Evolutionary conservation across 2,329 filamentous ascomycete species (phyloP).

Genomic region (Penicillium thymicola): DNA sequence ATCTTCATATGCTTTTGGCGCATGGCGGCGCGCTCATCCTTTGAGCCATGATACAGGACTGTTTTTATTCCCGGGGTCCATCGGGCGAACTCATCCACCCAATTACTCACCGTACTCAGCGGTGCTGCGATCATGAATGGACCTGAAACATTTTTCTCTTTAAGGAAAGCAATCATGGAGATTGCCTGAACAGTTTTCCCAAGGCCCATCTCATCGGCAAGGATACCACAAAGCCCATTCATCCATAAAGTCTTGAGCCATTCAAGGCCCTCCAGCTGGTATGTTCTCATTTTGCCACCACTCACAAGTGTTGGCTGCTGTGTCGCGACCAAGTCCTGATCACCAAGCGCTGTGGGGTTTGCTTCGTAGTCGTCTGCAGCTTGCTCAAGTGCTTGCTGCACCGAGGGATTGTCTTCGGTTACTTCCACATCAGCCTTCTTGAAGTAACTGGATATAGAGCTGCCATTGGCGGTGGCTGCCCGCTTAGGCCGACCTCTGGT

Average conservation of each 20-base stretch:
- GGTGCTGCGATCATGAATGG: constrained; percentile 90
- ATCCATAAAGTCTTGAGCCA: constrained; percentile 84
- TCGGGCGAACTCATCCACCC: constrained; percentile 87
- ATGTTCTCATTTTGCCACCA: constrained; percentile 87
- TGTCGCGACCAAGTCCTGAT: constrained; percentile 72
- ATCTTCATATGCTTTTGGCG: constrained; percentile 67
- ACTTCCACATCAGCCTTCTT: constrained; percentile 57
- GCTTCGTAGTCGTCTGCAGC: constrained; percentile 57
- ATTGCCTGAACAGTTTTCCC: constrained; percentile 93
- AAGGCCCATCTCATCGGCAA: constrained; percentile 92
- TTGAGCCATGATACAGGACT: constrained; percentile 84
- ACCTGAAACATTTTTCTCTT: constrained; percentile 82
- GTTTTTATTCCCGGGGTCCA: constrained; percentile 90
- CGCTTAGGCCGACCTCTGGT: constrained; percentile 32
- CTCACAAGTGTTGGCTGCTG: constrained; percentile 80
- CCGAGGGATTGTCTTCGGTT: constrained; percentile 51
- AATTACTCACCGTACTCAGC: constrained; percentile 87
- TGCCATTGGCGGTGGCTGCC: constrained; percentile 23
- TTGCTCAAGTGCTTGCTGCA: constrained; percentile 57
- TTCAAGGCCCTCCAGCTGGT: constrained; percentile 89
- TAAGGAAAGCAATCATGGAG: constrained; percentile 77
- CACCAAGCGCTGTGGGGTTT: constrained; percentile 59
- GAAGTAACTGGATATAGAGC: constrained; percentile 59
- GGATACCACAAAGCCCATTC: constrained; percentile 85
- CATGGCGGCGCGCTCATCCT: constrained; percentile 72